A percentile compares a stretch with the other conserved stretches of the same genome.
These are phyloP conservation scores for Serendipita sp. DNA, from an alignment of 768 basidiomycete species.

Conservation along the genomic window DNA sequence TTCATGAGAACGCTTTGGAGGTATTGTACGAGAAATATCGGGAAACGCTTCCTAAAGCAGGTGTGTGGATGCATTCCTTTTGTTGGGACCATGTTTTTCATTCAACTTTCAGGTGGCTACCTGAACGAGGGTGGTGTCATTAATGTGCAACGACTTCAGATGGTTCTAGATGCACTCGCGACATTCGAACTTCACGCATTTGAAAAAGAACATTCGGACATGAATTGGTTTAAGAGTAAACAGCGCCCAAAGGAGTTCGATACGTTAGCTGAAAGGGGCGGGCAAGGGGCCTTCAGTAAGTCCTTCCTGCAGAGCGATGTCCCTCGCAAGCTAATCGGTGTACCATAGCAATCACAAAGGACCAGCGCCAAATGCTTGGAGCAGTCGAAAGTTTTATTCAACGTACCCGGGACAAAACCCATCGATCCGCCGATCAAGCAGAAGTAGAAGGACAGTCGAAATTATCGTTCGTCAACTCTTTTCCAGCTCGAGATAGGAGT, in stretches of 20 bases:
- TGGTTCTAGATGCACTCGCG: conserved; percentile 77
- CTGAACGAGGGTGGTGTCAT: conserved; percentile 81
- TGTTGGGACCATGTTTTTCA: neutral
- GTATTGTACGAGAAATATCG: conserved; percentile 91
- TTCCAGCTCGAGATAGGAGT: conserved; percentile 61
- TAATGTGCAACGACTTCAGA: conserved; percentile 60
- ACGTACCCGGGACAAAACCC: conserved; percentile 6
- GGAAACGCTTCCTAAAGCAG: conserved; percentile 53
- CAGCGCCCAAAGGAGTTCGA: conserved; percentile 44
- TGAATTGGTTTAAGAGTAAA: conserved; percentile 91
- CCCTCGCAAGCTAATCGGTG: neutral
- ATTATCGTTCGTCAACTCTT: conserved; percentile 57
- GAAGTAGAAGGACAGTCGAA: conserved; percentile 19
- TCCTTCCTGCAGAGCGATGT: neutral
- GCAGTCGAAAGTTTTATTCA: conserved; percentile 61
- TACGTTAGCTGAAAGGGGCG: conserved; percentile 29
- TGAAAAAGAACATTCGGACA: conserved; percentile 77
- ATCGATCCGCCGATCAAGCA: conserved; percentile 8
- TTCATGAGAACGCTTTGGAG: conserved; percentile 93
- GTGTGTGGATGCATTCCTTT: conserved; percentile 31
- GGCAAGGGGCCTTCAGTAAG: conserved; percentile 26
- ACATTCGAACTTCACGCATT: conserved; percentile 81
- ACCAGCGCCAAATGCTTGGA: conserved; percentile 66
- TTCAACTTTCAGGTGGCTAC: conserved; percentile 54
- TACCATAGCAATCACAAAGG: conserved; percentile 42